These are phyloP conservation scores for Capsicum pubescens DNA, from an alignment of 257 asterid genomes.

Conservation along the genomic window DNA sequence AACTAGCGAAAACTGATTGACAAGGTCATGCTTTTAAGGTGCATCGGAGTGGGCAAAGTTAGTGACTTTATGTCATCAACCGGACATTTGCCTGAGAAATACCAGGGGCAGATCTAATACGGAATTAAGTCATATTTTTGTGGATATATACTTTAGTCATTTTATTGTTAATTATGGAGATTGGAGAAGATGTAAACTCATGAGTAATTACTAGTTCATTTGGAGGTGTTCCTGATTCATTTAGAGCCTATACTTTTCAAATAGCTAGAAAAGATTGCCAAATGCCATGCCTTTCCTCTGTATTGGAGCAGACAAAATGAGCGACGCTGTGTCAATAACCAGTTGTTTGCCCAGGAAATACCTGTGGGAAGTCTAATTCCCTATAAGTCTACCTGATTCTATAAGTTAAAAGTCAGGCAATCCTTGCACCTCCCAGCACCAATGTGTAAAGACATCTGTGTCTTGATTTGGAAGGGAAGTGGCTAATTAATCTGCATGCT, in stretches of 20 bases:
- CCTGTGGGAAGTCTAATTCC: neutral
- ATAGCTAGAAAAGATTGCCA: neutral
- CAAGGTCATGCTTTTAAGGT: neutral
- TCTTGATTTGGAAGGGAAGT: neutral
- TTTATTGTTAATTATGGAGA: neutral
- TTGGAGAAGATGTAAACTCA: neutral
- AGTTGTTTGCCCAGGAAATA: neutral
- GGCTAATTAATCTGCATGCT: neutral
- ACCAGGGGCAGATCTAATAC: neutral
- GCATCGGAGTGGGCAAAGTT: neutral
- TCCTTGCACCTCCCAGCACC: neutral
- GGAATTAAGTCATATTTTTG: neutral
- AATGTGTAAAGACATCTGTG: neutral
- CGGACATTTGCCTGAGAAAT: neutral
- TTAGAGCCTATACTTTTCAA: neutral
- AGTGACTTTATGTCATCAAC: neutral
- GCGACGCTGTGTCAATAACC: neutral
- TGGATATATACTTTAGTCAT: neutral
- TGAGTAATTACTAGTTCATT: neutral
- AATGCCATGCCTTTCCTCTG: neutral
- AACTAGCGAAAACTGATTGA: neutral
- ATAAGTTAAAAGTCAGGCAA: neutral
- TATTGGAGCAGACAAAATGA: slow-evolving; percentile 12
- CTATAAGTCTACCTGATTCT: neutral
- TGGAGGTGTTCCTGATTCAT: neutral